These are phyloP conservation scores for Leccinum subrobustum DNA, from an alignment of 1,284 basidiomycete genomes.

Conservation along the genomic window DNA sequence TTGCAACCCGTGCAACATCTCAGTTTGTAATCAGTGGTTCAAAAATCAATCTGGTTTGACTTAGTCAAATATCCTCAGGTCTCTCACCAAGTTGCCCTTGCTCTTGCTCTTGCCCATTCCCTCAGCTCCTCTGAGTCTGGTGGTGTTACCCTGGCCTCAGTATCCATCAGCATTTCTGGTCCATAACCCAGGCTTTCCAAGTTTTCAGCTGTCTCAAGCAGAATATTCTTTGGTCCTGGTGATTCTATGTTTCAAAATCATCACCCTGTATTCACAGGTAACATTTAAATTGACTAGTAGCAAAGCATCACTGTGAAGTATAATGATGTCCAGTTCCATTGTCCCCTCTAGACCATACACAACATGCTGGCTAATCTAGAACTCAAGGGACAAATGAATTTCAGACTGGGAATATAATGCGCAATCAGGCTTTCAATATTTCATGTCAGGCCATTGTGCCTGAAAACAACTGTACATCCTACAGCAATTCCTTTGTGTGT, in stretches of 20 bases:
- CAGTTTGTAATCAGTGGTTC: conserved; percentile 6
- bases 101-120: too few relatives aligned
- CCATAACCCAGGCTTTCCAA: too few relatives aligned
- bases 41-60: conserved; percentile 15
- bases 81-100: too few relatives aligned
- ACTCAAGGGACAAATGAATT: background rate
- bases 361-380: background rate
- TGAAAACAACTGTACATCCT: background rate
- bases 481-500: too few relatives aligned
- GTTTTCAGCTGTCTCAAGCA: too few relatives aligned
- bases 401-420: background rate
- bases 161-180: too few relatives aligned
- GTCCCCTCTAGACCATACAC: background rate
- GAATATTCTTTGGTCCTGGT: too few relatives aligned
- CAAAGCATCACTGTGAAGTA: background rate
- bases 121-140: too few relatives aligned
- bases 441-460: background rate
- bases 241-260: too few relatives aligned
- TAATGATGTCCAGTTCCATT: background rate
- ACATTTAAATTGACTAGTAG: background rate
- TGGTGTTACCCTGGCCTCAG: too few relatives aligned
- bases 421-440: background rate
- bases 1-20: background rate
- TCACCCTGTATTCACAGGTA: too few relatives aligned
- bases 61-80: background rate